phyloP scores from a whole-genome alignment of 805 yeast genomes.

The Ogataea methylovora region DNA sequence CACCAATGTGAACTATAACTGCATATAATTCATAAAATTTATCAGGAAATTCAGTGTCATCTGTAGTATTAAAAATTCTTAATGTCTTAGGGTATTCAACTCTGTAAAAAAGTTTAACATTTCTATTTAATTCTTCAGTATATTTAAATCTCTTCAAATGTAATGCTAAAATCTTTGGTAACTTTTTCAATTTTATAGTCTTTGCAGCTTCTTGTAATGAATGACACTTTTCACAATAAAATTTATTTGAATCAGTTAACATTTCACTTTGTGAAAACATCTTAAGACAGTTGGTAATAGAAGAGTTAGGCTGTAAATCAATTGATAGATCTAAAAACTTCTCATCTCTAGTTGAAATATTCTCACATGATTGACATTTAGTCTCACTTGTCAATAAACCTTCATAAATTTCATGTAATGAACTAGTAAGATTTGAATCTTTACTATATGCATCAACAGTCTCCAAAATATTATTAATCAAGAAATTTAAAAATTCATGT shows the following conservation, averaged over 20 bases:
- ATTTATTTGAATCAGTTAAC: slow-evolving; percentile 80
- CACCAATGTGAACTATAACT: slow-evolving; percentile 90
- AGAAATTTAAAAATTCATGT: slow-evolving; percentile 87
- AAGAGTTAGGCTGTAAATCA: slow-evolving; percentile 69
- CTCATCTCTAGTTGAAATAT: slow-evolving; percentile 73
- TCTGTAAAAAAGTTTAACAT: slow-evolving; percentile 81
- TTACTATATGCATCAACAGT: slow-evolving; percentile 31
- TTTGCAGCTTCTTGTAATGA: slow-evolving; percentile 92
- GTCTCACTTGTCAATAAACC: slow-evolving; percentile 84
- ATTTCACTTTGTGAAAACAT: slow-evolving; percentile 84
- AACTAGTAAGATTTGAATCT: slow-evolving; percentile 4
- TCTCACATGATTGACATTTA: slow-evolving; percentile 85
- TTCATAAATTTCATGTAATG: slow-evolving; percentile 65
- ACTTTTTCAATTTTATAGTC: slow-evolving; percentile 66
- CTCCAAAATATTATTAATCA: slow-evolving; percentile 63
- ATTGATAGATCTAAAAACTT: slow-evolving; percentile 80
- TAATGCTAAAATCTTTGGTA: slow-evolving; percentile 74
- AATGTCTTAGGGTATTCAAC: slow-evolving; percentile 73
- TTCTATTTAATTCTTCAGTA: slow-evolving; percentile 70
- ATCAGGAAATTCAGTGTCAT: slow-evolving; percentile 40
- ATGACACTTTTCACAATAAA: slow-evolving; percentile 85
- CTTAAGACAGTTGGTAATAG: slow-evolving; percentile 68
- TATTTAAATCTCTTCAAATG: slow-evolving; percentile 92
- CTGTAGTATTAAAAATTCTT: slow-evolving; percentile 62
- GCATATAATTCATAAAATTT: slow-evolving; percentile 75